Conservation (phyloP, 306 rosid species). For the Rosa persica region DNA sequence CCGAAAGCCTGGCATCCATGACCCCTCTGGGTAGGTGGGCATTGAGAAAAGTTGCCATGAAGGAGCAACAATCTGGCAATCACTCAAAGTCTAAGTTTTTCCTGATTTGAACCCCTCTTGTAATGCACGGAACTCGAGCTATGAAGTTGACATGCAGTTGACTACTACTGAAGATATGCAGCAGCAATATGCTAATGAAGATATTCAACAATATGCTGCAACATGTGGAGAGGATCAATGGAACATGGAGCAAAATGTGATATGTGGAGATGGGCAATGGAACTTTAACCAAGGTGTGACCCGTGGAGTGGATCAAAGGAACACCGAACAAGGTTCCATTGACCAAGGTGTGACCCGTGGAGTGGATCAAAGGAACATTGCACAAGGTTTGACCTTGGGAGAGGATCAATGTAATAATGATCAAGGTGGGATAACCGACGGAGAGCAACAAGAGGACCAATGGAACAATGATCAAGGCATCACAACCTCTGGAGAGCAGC, state of each 20-base stretch:
- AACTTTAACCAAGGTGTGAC: not conserved
- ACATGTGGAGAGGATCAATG: not conserved
- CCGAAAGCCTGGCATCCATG: not conserved
- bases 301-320: not conserved
- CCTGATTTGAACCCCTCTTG: not conserved
- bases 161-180: not conserved
- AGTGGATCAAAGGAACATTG: not conserved
- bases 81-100: conserved; percentile 1
- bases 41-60: conserved; percentile 2
- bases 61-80: not conserved
- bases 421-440: not conserved
- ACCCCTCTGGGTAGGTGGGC: conserved; percentile 13
- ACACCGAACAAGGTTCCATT: not conserved
- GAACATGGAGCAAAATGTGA: not conserved
- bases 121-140: not conserved
- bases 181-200: not conserved
- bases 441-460: not conserved
- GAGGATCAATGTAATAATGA: conserved; percentile 9
- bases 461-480: not conserved
- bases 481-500: not conserved
- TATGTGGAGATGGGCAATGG: not conserved
- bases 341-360: not conserved
- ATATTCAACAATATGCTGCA: not conserved
- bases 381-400: not conserved
- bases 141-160: not conserved